phyloP scores from a whole-genome alignment of 257 asterid genomes.

The Nicotiana attenuata region DNA sequence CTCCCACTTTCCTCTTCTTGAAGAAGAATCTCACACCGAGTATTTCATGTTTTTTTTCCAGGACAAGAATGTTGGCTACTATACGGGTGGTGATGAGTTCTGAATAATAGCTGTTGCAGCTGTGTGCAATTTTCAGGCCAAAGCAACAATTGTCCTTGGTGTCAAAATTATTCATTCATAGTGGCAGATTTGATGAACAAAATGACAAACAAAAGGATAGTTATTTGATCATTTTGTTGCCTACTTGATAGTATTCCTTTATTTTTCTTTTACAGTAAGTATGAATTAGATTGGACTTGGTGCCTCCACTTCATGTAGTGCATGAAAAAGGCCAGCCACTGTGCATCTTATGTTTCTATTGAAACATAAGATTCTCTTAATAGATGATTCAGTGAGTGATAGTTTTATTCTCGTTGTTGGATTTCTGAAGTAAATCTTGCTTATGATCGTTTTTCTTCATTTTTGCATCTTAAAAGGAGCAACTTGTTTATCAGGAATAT shows the following conservation, averaged over 20 bases:
- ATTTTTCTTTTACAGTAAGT: neutral
- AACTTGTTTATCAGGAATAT: too few species aligned
- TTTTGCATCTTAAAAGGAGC: too few species aligned
- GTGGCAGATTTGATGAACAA: neutral
- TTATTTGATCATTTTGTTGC: neutral
- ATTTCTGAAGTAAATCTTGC: neutral
- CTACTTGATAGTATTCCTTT: neutral
- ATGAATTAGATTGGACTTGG: neutral
- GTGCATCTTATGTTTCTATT: neutral
- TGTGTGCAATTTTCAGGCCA: neutral
- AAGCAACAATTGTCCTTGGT: neutral
- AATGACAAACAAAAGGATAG: neutral
- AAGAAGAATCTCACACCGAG: neutral
- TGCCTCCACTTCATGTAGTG: constrained; percentile 1
- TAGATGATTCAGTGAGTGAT: neutral
- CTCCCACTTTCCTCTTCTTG: neutral
- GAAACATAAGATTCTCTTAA: neutral
- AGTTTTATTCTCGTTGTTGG: neutral
- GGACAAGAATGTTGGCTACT: constrained; percentile 69
- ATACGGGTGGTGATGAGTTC: constrained; percentile 35
- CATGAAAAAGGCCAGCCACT: neutral
- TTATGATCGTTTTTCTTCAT: too few species aligned
- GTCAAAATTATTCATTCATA: constrained; percentile 1
- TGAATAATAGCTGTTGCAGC: neutral
- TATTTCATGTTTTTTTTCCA: constrained; percentile 17